These are phyloP conservation scores for Ceratobasidium sp. DNA, from an alignment of 1,284 basidiomycete species.

Conservation along the genomic window DNA sequence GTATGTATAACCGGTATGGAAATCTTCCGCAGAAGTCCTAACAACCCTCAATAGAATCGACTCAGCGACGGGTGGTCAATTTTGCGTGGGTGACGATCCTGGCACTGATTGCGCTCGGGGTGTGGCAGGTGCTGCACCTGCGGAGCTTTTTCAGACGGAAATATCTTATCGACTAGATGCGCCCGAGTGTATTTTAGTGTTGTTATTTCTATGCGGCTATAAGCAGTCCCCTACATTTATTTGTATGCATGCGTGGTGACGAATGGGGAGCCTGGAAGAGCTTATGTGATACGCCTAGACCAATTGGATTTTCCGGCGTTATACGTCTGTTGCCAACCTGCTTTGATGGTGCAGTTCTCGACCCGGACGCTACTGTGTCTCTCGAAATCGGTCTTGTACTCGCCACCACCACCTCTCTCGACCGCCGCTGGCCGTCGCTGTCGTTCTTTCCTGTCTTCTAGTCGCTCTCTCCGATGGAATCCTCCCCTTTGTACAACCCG, in stretches of 20 bases:
- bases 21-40: constrained; percentile 4
- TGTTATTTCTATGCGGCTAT: not conserved
- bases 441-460: constrained; percentile 9
- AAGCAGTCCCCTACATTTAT: too few relatives aligned
- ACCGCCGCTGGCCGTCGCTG: constrained; percentile 34
- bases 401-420: not conserved
- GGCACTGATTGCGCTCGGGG: constrained; percentile 82
- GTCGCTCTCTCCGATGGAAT: not conserved
- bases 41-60: constrained; percentile 70
- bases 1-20: constrained; percentile 59
- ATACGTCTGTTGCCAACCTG: constrained; percentile 24
- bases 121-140: constrained; percentile 94
- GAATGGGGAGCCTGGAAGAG: not conserved
- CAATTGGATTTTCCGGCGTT: not conserved
- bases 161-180: constrained; percentile 86
- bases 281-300: constrained; percentile 18
- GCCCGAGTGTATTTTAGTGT: not conserved
- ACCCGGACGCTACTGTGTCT: not conserved
- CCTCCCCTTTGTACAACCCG: constrained; percentile 20
- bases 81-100: constrained; percentile 90
- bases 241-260: not conserved
- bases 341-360: constrained; percentile 16
- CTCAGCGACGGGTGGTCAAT: constrained; percentile 88
- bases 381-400: too few relatives aligned
- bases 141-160: constrained; percentile 96